Conservation (phyloP, 306 rosid genomes). For the Neltuma alba region DNA sequence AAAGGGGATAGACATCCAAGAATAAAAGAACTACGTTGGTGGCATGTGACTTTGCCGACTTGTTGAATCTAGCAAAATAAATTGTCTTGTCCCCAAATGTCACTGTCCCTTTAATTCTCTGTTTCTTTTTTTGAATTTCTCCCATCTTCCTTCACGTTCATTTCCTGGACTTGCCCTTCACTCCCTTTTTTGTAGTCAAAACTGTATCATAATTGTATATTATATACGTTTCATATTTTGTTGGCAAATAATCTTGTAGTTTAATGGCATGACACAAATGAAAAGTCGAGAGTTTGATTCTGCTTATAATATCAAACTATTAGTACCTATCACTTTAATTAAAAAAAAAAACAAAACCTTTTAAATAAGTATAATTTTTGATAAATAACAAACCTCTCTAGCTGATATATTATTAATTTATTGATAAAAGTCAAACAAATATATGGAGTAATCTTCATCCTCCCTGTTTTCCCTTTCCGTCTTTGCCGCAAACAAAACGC, state of each 20-base stretch:
- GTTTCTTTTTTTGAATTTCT: neutral
- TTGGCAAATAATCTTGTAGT: no score
- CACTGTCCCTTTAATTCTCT: neutral
- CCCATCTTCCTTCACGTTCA: neutral
- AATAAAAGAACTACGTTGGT: neutral
- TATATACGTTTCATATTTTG: no score
- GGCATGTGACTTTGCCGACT: constrained; percentile 29
- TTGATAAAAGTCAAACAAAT: no score
- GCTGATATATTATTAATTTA: neutral
- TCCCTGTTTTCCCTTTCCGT: no score
- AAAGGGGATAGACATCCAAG: neutral
- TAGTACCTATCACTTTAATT: neutral
- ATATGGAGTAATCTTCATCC: no score
- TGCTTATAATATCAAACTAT: neutral
- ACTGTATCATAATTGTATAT: neutral
- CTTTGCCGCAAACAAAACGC: neutral
- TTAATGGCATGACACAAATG: no score
- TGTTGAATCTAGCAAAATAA: constrained; percentile 2
- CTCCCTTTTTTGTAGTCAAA: neutral
- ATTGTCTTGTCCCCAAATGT: constrained; percentile 13
- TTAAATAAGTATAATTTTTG: neutral
- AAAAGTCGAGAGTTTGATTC: no score
- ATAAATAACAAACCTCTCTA: no score
- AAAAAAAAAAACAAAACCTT: no score
- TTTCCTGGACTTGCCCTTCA: neutral